Conservation (phyloP, 2,329 filamentous ascomycete genomes). For the Drechslera avenae region DNA sequence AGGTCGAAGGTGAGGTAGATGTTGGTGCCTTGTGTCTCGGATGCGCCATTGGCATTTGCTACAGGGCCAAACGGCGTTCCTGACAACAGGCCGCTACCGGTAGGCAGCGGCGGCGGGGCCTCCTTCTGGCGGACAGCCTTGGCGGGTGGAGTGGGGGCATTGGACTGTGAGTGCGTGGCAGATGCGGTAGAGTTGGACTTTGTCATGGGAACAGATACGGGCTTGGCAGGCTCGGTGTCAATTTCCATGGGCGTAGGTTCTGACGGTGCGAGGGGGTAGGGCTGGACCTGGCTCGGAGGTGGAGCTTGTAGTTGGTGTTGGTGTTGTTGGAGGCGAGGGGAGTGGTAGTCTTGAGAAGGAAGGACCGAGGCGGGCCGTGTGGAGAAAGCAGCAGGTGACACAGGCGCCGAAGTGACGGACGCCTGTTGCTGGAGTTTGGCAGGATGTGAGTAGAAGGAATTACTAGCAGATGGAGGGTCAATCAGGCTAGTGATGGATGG, state of each 20-base stretch:
- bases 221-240: constrained; percentile 39
- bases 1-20: constrained; percentile 86
- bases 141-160: constrained; percentile 59
- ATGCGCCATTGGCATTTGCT: constrained; percentile 51
- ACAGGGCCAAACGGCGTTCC: constrained; percentile 64
- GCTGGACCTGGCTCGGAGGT: constrained; percentile 9
- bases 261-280: constrained; percentile 18
- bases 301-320: constrained; percentile 19
- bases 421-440: constrained; percentile 42
- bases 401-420: constrained; percentile 49
- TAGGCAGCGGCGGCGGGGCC: constrained; percentile 61
- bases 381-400: constrained; percentile 45
- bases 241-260: constrained; percentile 46
- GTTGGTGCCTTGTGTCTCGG: constrained; percentile 61
- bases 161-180: constrained; percentile 52
- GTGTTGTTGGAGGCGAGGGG: constrained; percentile 25
- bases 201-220: constrained; percentile 38
- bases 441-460: constrained; percentile 43
- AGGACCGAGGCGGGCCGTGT: constrained; percentile 35
- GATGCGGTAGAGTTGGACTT: constrained; percentile 42
- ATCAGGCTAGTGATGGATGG: constrained; percentile 91
- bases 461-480: constrained; percentile 64
- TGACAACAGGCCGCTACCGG: constrained; percentile 68
- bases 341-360: constrained; percentile 33
- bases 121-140: constrained; percentile 63